These are phyloP conservation scores for Saturnispora diversa DNA, from an alignment of 805 yeast species.

Conservation along the genomic window DNA sequence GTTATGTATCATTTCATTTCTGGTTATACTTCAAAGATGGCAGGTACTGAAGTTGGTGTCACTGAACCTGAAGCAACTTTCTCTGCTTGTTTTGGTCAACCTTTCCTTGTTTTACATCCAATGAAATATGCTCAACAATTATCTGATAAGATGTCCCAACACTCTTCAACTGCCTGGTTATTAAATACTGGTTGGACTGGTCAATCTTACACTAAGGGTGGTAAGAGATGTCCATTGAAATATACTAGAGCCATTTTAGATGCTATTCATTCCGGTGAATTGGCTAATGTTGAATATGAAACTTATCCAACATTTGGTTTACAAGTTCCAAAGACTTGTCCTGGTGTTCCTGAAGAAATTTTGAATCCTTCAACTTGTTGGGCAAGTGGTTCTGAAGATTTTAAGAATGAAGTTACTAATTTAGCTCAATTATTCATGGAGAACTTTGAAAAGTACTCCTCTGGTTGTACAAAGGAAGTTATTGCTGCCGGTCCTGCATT, in stretches of 20 bases:
- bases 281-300: constrained; percentile 74
- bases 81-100: constrained; percentile 99
- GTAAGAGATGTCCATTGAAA: constrained; percentile 94
- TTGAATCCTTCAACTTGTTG: constrained; percentile 83
- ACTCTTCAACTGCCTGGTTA: constrained; percentile 91
- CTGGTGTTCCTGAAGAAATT: constrained; percentile 75
- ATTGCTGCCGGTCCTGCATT: constrained; percentile 84
- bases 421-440: constrained; percentile 75
- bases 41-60: constrained; percentile 98
- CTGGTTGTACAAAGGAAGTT: constrained; percentile 78
- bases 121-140: constrained; percentile 96
- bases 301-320: constrained; percentile 79
- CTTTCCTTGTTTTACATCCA: constrained; percentile 96
- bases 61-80: constrained; percentile 97
- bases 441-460: constrained; percentile 79
- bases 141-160: constrained; percentile 82
- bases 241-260: constrained; percentile 95
- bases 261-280: constrained; percentile 86
- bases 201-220: constrained; percentile 83
- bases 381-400: constrained; percentile 51
- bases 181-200: constrained; percentile 99
- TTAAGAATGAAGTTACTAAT: constrained; percentile 45
- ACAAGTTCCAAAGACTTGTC: constrained; percentile 73
- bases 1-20: constrained; percentile 98
- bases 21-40: constrained; percentile 98